Base-by-base conservation (phyloP, 345 rosid genomes). In the Diplotaxis tenuifolia region DNA sequence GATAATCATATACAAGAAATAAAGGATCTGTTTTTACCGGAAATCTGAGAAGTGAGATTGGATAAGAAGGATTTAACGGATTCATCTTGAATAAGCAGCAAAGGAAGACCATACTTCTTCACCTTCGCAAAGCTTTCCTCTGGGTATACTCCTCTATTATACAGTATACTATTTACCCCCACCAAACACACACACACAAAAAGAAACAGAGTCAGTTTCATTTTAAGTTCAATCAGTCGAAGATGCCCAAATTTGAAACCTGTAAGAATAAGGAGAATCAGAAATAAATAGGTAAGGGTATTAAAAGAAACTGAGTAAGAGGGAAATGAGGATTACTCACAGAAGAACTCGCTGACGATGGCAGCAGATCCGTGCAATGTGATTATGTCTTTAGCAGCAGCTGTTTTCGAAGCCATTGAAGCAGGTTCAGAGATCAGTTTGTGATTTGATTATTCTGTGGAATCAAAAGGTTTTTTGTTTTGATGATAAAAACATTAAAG, bases 301-400 rank as follows among this genome's bases (percentile, higher is more conserved):
- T n/a, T n/a, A n/a, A n/a, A n/a, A n/a, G n/a, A n/a, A n/a, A n/a
- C n/a, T n/a, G n/a, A n/a, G n/a, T n/a, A n/a, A n/a, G n/a, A n/a
- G n/a, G n/a, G n/a, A n/a, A n/a, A 23, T 38, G 4, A 25, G 1
- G 6, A 36, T 38, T 16, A 72, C 86, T 22, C 61, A 91, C 98
- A 93, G 66, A 95, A 95, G 62, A 94, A 91, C 75, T 94, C 99
- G 82, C 99, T 88, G 79, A 89, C 96, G 71, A 94, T 94, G 0
- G 99, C 92, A 4, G 99, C 96, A 28, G 98, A 94, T 64, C 98
- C 98, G 36, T 96, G 93, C 2, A 94, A 80, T 40, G 97, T 94
- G 81, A 94, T 94, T 79, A 94, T 91, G 66, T 94, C 97, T 80
- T 88, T 89, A 62, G 98, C 83, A 65, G 98, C 82, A 58, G 83